Base-by-base conservation (phyloP, 768 basidiomycete species). In the Pleurotus ostreatus region DNA sequence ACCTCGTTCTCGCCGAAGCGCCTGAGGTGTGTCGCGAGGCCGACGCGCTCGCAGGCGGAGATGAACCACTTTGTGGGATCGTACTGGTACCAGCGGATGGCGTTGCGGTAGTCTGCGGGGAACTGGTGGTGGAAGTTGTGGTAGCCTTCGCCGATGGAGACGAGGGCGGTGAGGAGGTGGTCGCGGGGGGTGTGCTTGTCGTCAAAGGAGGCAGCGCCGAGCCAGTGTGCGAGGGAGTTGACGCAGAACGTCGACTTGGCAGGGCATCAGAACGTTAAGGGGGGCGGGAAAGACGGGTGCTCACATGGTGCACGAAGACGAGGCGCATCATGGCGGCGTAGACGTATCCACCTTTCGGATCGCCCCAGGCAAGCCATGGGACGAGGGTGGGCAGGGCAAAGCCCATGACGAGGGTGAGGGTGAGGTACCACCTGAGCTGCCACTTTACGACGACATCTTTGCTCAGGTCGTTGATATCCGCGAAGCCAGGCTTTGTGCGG, bases 91-190 rank as follows among this genome's bases (percentile, higher is more conserved):
- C 90, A 92, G 70, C 78, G 91, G 78, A 96, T 92, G 56, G 94
- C 94, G 65, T 95, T 95, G 22, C 94, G 82, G 76, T 94, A 97
- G 71, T 97, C 94, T 89, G 92, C 92, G 5, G 94, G 94, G 82
- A 95, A 95, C 68, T 86, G 77, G 59, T 97, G 94, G 75, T 97
- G 94, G 83, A 95, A 95, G 72, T 97, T 97, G 79, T 97, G 94
- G 76, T 97, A 97, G 15, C 94, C 94, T 70, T 97, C 94, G 54
- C 94, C 94, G 64, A 94, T 86, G 40, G 94, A 95, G 58, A 84
- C 86, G 25, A 96, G 74, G 2, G 94, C 94, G 26, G 93, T 95
- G 67, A 94, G 67, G 60, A 93, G 68, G 71, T 94, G 93, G 70
- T 95, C 92, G 52, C 88, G 81, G 15, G 94, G 94, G 4, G 88